Evolutionary conservation across 2,329 filamentous ascomycete genomes (phyloP), one percentile per base, ranked within the genome.

Genomic region (Hymenoscyphus fraxineus): DNA sequence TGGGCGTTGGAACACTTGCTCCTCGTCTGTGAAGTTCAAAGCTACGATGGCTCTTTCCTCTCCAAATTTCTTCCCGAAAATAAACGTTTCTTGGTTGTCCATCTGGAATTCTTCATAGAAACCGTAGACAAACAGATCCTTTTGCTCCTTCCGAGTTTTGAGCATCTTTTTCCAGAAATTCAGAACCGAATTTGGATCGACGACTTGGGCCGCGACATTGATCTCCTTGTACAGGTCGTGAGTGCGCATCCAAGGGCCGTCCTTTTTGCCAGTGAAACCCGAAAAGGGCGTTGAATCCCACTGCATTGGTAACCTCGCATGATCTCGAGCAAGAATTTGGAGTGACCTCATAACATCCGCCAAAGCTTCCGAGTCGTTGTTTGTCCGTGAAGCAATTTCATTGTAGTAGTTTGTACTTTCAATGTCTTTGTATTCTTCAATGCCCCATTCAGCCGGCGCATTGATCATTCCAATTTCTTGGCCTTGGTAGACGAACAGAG

Each of bases 261-360:
- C 79, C 0, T 76, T 78, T 0, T 75, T 78, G 62, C 77, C 75
- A 6, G 85, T 87, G 77, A 91, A 91, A 1, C 88, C 88, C 0
- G 84, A 86, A 67, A 87, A 80, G 0, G 78, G 73, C 0, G 77
- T 77, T 0, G 74, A 79, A 63, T 81, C 81, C 88, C 88, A 91
- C 67, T 88, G 86, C 78, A 92, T 85, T 0, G 88, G 88, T 3
- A 85, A 82, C n/a, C 88, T 80, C 9, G 86, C 82, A 71, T 91
- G 85, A 73, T 91, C 88, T 39, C 87, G 79, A 6, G 82, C 87
- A 38, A 89, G 81, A 65, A 82, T 79, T 67, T 86, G 82, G 60
- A 90, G 77, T 47, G 83, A 79, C 9, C 78, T 74, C 69, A 82
- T 80, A 0, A 81, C 83, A 44, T 80, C 77, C 13, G 77, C 77